Conservation (phyloP, 1,284 basidiomycete genomes). For the Pseudozyma sp. region DNA sequence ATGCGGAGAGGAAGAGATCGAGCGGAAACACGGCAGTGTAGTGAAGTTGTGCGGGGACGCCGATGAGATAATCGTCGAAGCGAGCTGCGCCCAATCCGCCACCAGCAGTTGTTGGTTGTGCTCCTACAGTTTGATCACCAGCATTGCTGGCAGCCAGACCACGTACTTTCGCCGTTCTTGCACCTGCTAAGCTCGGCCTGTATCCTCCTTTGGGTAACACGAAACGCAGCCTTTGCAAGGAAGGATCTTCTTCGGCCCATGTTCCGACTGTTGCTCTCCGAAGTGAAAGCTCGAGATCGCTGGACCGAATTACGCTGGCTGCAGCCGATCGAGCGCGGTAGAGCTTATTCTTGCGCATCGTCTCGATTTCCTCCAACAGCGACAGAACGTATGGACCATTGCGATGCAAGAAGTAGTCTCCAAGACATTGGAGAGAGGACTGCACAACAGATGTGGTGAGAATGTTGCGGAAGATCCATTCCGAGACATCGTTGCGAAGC, state of each 20-base stretch:
- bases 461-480: slow-evolving; percentile 91
- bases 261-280: slow-evolving; percentile 52
- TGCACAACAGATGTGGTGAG: slow-evolving; percentile 84
- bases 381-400: slow-evolving; percentile 87
- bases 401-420: slow-evolving; percentile 77
- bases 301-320: slow-evolving; percentile 65
- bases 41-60: slow-evolving; percentile 49
- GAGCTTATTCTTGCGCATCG: slow-evolving; percentile 74
- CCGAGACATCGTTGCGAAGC: slow-evolving; percentile 80
- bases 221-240: slow-evolving; percentile 43
- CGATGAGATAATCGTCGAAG: slow-evolving; percentile 54
- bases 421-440: slow-evolving; percentile 78
- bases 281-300: slow-evolving; percentile 54
- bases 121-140: not conserved
- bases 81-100: slow-evolving; percentile 14
- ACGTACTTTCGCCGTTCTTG: slow-evolving; percentile 30
- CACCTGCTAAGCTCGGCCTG: slow-evolving; percentile 29
- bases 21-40: slow-evolving; percentile 77
- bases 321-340: slow-evolving; percentile 76
- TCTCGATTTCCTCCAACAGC: slow-evolving; percentile 76
- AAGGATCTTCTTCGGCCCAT: slow-evolving; percentile 54
- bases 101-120: not conserved
- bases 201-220: slow-evolving; percentile 40
- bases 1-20: slow-evolving; percentile 84
- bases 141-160: slow-evolving; percentile 12